Conservation (phyloP, 2,329 filamentous ascomycete genomes). For the Monosporascus sp. region DNA sequence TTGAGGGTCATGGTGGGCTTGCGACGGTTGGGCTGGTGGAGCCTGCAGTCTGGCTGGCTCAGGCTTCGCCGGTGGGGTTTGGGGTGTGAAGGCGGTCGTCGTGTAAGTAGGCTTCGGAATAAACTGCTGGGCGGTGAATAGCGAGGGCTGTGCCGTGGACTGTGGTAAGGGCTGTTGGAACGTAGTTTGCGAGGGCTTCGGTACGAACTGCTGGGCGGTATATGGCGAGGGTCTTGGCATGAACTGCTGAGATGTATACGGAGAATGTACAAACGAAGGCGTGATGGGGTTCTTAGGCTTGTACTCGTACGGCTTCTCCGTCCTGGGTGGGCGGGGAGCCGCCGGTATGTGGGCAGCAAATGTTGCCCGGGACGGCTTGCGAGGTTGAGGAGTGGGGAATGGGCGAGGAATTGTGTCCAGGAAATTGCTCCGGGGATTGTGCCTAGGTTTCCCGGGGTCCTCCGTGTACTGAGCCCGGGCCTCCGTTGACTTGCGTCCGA, state of each 20-base stretch:
- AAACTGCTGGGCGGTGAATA: constrained; percentile 6
- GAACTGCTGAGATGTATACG: constrained; percentile 32
- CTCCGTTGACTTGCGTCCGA: constrained; percentile 82
- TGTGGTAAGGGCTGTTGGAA: constrained; percentile 12
- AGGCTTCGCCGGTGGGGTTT: not conserved
- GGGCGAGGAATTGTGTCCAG: constrained; percentile 62
- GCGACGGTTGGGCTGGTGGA: not conserved
- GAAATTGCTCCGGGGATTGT: constrained; percentile 68
- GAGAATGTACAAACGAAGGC: constrained; percentile 15
- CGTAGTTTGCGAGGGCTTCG: constrained; percentile 6
- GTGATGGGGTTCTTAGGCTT: constrained; percentile 24
- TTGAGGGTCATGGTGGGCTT: not conserved
- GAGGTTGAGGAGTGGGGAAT: constrained; percentile 16
- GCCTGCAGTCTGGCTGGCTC: not conserved
- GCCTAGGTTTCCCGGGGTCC: constrained; percentile 52
- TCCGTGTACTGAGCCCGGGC: constrained; percentile 88
- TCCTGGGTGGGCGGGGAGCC: constrained; percentile 11
- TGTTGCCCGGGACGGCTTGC: constrained; percentile 22
- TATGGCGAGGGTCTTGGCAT: constrained; percentile 20
- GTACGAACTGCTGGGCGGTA: constrained; percentile 17
- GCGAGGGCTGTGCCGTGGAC: constrained; percentile 2
- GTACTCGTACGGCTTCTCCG: constrained; percentile 29
- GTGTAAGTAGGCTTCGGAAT: constrained; percentile 9
- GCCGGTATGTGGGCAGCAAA: constrained; percentile 16
- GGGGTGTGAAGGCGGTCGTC: not conserved